Evolutionary conservation across 1,139 yeast genomes (phyloP).

Genomic region (Lodderomyces margitis): DNA sequence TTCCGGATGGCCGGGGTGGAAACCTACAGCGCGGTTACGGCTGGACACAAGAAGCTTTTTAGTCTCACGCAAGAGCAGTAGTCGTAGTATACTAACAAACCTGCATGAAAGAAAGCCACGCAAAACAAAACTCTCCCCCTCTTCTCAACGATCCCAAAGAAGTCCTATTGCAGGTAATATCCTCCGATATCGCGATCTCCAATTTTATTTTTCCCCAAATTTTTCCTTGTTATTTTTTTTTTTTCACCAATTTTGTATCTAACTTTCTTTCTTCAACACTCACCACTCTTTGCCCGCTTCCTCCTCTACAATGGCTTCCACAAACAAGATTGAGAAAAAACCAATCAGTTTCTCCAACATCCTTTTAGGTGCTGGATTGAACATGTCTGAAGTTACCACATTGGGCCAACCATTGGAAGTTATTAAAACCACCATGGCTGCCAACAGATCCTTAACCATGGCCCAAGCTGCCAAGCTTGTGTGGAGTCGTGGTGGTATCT

Average conservation of each 20-base stretch:
- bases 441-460: conserved; percentile 74
- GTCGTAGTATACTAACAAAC: background rate
- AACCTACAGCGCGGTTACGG: background rate
- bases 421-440: conserved; percentile 96
- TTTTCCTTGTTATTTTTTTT: conserved; percentile 3
- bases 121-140: too few relatives aligned
- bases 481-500: conserved; percentile 89
- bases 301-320: background rate
- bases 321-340: conserved; percentile 58
- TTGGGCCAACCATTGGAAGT: conserved; percentile 97
- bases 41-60: background rate
- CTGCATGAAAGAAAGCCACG: too few relatives aligned
- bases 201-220: conserved; percentile 1
- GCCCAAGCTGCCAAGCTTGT: conserved; percentile 69
- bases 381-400: conserved; percentile 89
- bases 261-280: background rate
- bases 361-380: conserved; percentile 89
- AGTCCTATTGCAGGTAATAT: too few relatives aligned
- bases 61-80: background rate
- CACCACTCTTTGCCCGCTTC: background rate
- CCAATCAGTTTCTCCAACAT: conserved; percentile 88
- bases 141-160: too few relatives aligned
- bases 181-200: background rate
- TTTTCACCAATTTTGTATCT: background rate
- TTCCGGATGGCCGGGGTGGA: background rate